Evolutionary conservation across 169 alveolate genomes (phyloP), one percentile per base, ranked within the genome.

Genomic region (Plasmodium knowlesi): DNA sequence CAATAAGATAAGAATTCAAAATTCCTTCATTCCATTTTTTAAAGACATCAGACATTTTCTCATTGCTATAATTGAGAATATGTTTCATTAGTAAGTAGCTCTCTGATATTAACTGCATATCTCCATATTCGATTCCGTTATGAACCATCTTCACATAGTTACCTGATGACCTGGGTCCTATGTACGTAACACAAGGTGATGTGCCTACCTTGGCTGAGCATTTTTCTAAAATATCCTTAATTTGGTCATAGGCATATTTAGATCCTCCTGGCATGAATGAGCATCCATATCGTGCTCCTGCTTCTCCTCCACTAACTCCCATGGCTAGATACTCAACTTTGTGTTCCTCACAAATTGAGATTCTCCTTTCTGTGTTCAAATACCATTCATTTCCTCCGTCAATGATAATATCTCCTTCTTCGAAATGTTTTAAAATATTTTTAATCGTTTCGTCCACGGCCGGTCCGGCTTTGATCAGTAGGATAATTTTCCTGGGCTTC

Each of bases 321-420:
- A 97, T 93, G 16, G 97, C 97, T 82, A 96, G 78, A 91, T 93
- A 97, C 54, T 97, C 96, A 82, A 50, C 79, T 10, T 80, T 3
- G 30, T 54, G 39, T 73, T 70, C 94, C 43, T 28, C 73, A 28
- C 92, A 74, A 53, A 76, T 41, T 37, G 39, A 80, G 16, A 94
- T 86, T 70, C 98, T 89, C 76, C 95, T 90, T 70, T 96, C 96
- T 57, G 98, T 95, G 92, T 96, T 97, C 88, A 92, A 84, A 86
- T 96, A 97, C 96, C 97, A 97, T 84, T 97, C 98, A 84, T 97
- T 97, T 25, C 98, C 98, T 8, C 98, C 98, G 89, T 97, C 98
- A 16, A 97, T 93, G 28, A 97, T 84, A 28, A 97, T 81, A 71
- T 97, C 98, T 22, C 96, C 97, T 16, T 72, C 22, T 10, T 79